Evolutionary conservation across 495 filamentous ascomycete genomes (phyloP).

Genomic region (Glutinoglossum americanum): DNA sequence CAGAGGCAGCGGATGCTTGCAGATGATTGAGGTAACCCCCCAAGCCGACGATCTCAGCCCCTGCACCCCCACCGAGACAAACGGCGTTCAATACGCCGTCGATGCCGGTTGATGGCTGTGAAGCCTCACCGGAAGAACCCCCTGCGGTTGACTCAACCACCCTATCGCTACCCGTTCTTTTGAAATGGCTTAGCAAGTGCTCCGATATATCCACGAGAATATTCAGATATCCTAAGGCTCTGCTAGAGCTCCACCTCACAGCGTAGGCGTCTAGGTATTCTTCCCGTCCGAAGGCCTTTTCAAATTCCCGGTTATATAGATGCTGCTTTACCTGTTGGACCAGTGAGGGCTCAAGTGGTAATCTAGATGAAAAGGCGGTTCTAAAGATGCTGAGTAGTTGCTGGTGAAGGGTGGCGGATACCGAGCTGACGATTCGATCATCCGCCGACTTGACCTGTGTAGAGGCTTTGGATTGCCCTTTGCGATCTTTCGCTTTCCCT

Average conservation of each 20-base stretch:
- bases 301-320: constrained; percentile 69
- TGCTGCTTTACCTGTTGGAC: constrained; percentile 68
- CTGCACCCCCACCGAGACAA: constrained; percentile 69
- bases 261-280: constrained; percentile 61
- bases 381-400: constrained; percentile 57
- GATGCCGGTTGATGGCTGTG: neutral
- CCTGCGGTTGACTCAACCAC: neutral
- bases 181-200: constrained; percentile 12
- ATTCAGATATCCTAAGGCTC: constrained; percentile 57
- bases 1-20: neutral
- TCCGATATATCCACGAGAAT: constrained; percentile 32
- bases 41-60: constrained; percentile 62
- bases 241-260: constrained; percentile 62
- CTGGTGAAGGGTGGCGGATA: constrained; percentile 32
- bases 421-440: neutral
- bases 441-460: neutral
- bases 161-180: neutral
- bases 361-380: constrained; percentile 28
- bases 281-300: constrained; percentile 46
- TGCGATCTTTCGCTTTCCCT: neutral
- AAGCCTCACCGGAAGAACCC: neutral
- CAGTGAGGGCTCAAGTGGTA: constrained; percentile 23
- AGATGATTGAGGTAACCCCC: constrained; percentile 36
- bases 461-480: neutral
- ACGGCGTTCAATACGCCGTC: constrained; percentile 23